Conservation (phyloP, 345 rosid species). For the Camelina laxa region DNA sequence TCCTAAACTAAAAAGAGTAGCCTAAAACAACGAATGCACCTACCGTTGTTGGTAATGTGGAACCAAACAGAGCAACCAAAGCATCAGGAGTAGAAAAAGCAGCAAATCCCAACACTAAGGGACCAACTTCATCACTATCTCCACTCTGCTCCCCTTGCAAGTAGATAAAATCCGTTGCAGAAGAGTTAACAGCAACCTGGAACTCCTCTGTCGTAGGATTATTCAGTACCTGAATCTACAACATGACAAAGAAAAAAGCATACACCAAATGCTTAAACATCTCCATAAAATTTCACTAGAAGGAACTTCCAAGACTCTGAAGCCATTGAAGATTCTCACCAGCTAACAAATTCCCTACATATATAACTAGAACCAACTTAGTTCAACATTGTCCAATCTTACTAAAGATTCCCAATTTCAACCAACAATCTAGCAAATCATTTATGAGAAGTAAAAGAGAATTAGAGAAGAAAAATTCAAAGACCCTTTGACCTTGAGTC, state of each 20-base stretch:
- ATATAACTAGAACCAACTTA: constrained; percentile 19
- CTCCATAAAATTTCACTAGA: constrained; percentile 11
- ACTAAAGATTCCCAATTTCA: not conserved
- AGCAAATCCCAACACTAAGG: constrained; percentile 62
- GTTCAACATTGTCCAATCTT: constrained; percentile 18
- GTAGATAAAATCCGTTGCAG: constrained; percentile 76
- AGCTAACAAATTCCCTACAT: not conserved
- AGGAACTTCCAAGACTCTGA: constrained; percentile 17
- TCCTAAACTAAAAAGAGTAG: constrained; percentile 11
- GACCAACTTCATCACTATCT: constrained; percentile 74
- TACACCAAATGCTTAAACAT: constrained; percentile 19
- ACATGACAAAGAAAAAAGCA: constrained; percentile 34
- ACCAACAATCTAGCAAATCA: constrained; percentile 2
- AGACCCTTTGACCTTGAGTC: constrained; percentile 71
- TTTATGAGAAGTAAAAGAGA: constrained; percentile 17
- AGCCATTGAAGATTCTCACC: constrained; percentile 10
- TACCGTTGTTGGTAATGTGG: constrained; percentile 82
- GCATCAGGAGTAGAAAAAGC: constrained; percentile 79
- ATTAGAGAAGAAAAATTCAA: not conserved
- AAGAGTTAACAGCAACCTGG: constrained; percentile 57
- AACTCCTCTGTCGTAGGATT: constrained; percentile 80
- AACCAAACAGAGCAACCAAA: constrained; percentile 69
- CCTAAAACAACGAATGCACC: constrained; percentile 49
- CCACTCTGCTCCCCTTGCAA: constrained; percentile 74
- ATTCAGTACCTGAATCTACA: constrained; percentile 82